Evolutionary conservation across 768 basidiomycete species (phyloP).

Genomic region (Termitomyces titanicus): DNA sequence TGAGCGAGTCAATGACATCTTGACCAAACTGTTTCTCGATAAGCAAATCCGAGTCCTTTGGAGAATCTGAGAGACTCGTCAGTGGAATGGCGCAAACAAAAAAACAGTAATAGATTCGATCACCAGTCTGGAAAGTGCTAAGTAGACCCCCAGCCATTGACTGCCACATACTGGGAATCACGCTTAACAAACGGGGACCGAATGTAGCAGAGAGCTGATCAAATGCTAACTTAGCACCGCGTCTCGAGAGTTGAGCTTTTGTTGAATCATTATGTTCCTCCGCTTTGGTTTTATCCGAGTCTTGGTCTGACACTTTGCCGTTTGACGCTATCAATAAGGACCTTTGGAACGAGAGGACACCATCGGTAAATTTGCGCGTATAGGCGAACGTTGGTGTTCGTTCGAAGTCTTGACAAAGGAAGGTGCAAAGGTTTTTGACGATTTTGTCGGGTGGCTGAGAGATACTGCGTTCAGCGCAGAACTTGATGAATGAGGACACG

Average conservation of each 20-base stretch:
- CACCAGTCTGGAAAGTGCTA: slow-evolving; percentile 65
- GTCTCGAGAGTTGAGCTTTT: slow-evolving; percentile 68
- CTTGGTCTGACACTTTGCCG: slow-evolving; percentile 32
- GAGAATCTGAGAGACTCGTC: slow-evolving; percentile 36
- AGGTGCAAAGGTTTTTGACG: slow-evolving; percentile 94
- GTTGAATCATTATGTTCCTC: slow-evolving; percentile 52
- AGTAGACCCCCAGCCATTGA: slow-evolving; percentile 81
- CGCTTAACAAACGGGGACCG: slow-evolving; percentile 63
- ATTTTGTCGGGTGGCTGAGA: slow-evolving; percentile 92
- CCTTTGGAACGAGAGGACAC: slow-evolving; percentile 73
- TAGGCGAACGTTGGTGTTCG: slow-evolving; percentile 87
- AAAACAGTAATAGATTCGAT: slow-evolving; percentile 16
- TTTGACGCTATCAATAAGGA: slow-evolving; percentile 29
- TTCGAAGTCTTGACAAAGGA: slow-evolving; percentile 88
- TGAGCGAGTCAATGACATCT: slow-evolving; percentile 89
- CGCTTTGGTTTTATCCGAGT: slow-evolving; percentile 40
- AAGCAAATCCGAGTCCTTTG: slow-evolving; percentile 54
- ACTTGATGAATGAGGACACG: slow-evolving; percentile 84
- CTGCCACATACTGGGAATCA: slow-evolving; percentile 94
- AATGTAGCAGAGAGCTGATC: slow-evolving; percentile 74
- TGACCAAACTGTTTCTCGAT: slow-evolving; percentile 79
- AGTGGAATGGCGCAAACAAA: neutral
- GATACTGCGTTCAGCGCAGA: slow-evolving; percentile 71
- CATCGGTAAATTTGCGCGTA: slow-evolving; percentile 55
- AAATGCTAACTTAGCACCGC: slow-evolving; percentile 86